Evolutionary conservation across 2,329 filamentous ascomycete genomes (phyloP).

Genomic region (Hymenotorrendiella dingleyae): DNA sequence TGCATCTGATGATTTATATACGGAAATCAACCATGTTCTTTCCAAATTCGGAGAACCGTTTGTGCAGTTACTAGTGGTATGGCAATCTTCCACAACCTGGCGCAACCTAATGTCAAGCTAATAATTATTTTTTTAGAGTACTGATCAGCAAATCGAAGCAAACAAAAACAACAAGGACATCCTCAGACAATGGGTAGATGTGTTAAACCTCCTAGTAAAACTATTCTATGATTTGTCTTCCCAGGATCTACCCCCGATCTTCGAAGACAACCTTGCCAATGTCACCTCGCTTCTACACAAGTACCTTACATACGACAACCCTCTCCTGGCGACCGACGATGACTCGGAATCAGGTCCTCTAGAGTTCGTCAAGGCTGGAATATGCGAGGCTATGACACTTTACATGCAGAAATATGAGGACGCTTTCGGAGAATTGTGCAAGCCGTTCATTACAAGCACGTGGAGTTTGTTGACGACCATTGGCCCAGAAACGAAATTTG

Average conservation of each 20-base stretch:
- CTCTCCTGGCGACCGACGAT: slow-evolving; percentile 75
- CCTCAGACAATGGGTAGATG: slow-evolving; percentile 74
- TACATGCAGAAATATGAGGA: slow-evolving; percentile 96
- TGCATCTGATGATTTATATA: slow-evolving; percentile 85
- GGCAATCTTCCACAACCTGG: slow-evolving; percentile 25
- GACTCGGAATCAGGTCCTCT: slow-evolving; percentile 81
- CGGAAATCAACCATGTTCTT: slow-evolving; percentile 94
- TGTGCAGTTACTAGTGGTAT: slow-evolving; percentile 69
- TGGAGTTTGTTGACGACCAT: slow-evolving; percentile 88
- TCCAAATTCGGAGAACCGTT: slow-evolving; percentile 79
- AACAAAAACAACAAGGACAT: slow-evolving; percentile 69
- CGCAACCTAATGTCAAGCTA: too few relatives aligned
- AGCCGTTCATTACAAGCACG: slow-evolving; percentile 80
- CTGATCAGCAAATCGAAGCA: slow-evolving; percentile 65
- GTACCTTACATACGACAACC: slow-evolving; percentile 85
- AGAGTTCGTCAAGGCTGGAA: slow-evolving; percentile 86
- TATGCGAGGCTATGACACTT: slow-evolving; percentile 83
- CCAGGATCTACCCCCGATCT: slow-evolving; percentile 89
- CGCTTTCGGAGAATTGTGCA: slow-evolving; percentile 74
- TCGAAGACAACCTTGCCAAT: slow-evolving; percentile 78
- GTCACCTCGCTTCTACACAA: slow-evolving; percentile 82
- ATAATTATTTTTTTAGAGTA: slow-evolving; percentile 48
- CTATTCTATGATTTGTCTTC: slow-evolving; percentile 96
- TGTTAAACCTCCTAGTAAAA: slow-evolving; percentile 83
- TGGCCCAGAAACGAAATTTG: slow-evolving; percentile 85